Conservation (phyloP, 345 rosid species). For the Lagerstroemia speciosa region DNA sequence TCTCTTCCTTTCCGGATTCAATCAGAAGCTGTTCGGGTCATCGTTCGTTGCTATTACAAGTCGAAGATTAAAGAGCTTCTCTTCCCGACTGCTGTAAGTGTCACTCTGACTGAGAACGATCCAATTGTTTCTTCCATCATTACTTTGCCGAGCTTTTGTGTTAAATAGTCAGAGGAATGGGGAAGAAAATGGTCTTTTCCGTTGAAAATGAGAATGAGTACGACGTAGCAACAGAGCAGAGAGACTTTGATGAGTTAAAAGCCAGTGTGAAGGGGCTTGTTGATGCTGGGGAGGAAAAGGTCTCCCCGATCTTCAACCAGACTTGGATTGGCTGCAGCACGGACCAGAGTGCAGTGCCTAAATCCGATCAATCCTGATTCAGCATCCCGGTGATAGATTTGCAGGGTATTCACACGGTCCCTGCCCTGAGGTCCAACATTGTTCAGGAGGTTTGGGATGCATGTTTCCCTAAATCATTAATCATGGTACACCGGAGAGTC, state of each 20-base stretch:
- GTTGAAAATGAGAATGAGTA: background rate
- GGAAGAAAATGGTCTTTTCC: no score
- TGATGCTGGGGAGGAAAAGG: slow-evolving; percentile 5
- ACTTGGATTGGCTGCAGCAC: no score
- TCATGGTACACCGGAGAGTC: slow-evolving; percentile 11
- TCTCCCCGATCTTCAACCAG: slow-evolving; percentile 10
- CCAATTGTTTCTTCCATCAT: no score
- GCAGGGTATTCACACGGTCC: background rate
- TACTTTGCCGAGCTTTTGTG: no score
- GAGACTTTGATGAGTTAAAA: slow-evolving; percentile 16
- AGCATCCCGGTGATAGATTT: slow-evolving; percentile 9
- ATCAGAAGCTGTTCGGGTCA: no score
- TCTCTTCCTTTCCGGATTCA: no score
- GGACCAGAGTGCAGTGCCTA: no score
- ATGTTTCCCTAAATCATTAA: slow-evolving; percentile 17
- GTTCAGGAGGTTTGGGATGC: slow-evolving; percentile 4
- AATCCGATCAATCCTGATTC: background rate
- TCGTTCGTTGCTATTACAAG: no score
- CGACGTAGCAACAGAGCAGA: slow-evolving; percentile 10
- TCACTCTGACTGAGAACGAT: no score
- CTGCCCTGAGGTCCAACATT: background rate
- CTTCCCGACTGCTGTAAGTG: no score
- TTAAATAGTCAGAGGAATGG: no score
- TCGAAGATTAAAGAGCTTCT: no score
- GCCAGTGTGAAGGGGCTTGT: slow-evolving; percentile 14